phyloP scores from a whole-genome alignment of 2,329 filamentous ascomycete genomes.

The Phialocephala sp. region DNA sequence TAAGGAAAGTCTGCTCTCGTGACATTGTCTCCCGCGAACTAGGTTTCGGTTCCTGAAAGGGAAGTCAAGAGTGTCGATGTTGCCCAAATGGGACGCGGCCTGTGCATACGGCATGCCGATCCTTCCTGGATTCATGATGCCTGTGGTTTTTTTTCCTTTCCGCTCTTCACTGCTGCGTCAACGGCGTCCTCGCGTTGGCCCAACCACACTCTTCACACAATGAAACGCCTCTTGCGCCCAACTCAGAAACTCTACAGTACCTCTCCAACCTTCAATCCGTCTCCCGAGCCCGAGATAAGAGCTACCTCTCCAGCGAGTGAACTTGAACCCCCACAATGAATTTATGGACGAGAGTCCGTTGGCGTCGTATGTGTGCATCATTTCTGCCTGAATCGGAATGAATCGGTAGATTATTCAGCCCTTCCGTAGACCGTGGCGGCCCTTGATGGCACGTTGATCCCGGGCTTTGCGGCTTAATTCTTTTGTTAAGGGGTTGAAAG shows the following conservation, averaged over 20 bases:
- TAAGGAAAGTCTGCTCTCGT: background rate
- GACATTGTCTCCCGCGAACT: background rate
- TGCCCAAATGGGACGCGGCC: background rate
- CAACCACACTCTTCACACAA: background rate
- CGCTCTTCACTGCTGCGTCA: background rate
- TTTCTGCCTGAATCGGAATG: background rate
- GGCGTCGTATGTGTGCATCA: background rate
- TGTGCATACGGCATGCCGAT: background rate
- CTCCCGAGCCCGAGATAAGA: background rate
- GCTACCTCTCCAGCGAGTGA: background rate
- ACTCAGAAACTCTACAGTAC: no score
- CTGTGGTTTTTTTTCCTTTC: background rate
- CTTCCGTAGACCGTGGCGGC: background rate
- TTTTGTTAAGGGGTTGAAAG: background rate
- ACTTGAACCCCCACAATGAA: background rate
- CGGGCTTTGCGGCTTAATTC: background rate
- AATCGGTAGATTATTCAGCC: background rate
- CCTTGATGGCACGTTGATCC: background rate
- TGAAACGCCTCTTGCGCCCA: no score
- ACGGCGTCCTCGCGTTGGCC: background rate
- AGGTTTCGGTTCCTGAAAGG: background rate
- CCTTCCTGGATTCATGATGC: background rate
- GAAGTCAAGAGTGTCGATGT: background rate
- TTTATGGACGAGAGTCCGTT: background rate
- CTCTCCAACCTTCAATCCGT: background rate